Evolutionary conservation across 768 basidiomycete genomes (phyloP).

Genomic region (Steccherinum ochraceum): DNA sequence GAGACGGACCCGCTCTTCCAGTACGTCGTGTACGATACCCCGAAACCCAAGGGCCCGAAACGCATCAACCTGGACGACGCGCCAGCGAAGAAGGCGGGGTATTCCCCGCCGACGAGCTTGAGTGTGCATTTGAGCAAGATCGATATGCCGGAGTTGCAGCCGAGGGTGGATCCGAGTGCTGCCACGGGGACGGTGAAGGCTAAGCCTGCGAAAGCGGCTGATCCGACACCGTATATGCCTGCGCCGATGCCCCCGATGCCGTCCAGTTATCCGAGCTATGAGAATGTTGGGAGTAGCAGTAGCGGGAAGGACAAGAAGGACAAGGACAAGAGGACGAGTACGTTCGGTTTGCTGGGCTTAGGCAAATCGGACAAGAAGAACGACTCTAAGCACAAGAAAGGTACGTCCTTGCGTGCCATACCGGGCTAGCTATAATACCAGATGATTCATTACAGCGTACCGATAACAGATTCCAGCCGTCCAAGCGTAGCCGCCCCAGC

Average conservation of each 20-base stretch:
- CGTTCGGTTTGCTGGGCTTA: not conserved
- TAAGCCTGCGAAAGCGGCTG: not conserved
- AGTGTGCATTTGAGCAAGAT: constrained; percentile 81
- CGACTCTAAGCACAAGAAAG: not conserved
- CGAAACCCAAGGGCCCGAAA: constrained; percentile 40
- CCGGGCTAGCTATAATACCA: too few species aligned
- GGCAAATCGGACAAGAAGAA: not conserved
- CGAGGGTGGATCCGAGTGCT: constrained; percentile 25
- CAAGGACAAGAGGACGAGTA: not conserved
- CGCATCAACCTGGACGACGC: constrained; percentile 60
- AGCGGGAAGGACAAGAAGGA: not conserved
- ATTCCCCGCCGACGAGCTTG: constrained; percentile 63
- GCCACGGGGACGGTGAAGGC: not conserved
- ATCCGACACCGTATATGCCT: not conserved
- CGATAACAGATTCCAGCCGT: too few species aligned
- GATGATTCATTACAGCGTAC: too few species aligned
- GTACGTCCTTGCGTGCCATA: too few species aligned
- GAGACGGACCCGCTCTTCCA: constrained; percentile 26
- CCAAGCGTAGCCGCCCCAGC: not conserved
- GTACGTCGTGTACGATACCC: constrained; percentile 68
- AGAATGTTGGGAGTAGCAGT: not conserved
- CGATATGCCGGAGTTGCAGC: constrained; percentile 76
- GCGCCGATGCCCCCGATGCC: not conserved
- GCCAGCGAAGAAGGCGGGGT: constrained; percentile 34
- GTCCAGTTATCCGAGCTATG: too few species aligned